A percentile compares a stretch with the other conserved stretches of the same genome.
These are phyloP conservation scores for Suhomyces maxii DNA, from an alignment of 1,139 yeast species.

Conservation along the genomic window DNA sequence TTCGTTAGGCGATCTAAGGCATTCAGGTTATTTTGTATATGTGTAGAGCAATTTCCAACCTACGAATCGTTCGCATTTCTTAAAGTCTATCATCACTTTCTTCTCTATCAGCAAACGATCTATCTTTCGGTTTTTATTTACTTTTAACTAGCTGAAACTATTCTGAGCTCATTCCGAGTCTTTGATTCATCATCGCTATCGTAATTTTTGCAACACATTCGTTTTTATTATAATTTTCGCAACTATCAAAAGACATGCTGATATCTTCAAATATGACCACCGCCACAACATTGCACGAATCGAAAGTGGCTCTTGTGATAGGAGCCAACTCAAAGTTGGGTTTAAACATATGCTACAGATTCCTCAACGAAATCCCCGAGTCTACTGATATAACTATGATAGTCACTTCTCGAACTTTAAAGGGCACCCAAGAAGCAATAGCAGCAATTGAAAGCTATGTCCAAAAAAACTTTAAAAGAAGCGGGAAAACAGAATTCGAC, in stretches of 20 bases:
- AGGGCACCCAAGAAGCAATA: constrained; percentile 80
- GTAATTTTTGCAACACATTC: too few relatives aligned
- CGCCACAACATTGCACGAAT: constrained; percentile 13
- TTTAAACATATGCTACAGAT: constrained; percentile 74
- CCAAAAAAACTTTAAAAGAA: constrained; percentile 28
- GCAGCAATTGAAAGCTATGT: constrained; percentile 55
- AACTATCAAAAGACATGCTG: constrained; percentile 1
- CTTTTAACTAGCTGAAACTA: too few relatives aligned
- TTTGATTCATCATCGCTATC: too few relatives aligned
- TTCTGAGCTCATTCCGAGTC: too few relatives aligned
- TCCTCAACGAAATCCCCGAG: constrained; percentile 58
- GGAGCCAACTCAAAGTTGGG: constrained; percentile 74
- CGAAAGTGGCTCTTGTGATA: constrained; percentile 42
- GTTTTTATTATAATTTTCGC: neutral
- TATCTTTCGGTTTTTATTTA: too few relatives aligned
- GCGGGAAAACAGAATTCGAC: constrained; percentile 74
- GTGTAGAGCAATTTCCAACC: neutral
- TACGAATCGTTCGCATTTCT: neutral
- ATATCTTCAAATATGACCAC: neutral
- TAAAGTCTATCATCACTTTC: too few relatives aligned
- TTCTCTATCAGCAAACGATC: too few relatives aligned
- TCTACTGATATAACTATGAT: constrained; percentile 68
- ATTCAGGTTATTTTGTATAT: neutral
- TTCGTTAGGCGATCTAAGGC: neutral
- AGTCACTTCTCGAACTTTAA: constrained; percentile 85